phyloP scores from a whole-genome alignment of 2,329 filamentous ascomycete species.

The Aspergillaceae sp. region DNA sequence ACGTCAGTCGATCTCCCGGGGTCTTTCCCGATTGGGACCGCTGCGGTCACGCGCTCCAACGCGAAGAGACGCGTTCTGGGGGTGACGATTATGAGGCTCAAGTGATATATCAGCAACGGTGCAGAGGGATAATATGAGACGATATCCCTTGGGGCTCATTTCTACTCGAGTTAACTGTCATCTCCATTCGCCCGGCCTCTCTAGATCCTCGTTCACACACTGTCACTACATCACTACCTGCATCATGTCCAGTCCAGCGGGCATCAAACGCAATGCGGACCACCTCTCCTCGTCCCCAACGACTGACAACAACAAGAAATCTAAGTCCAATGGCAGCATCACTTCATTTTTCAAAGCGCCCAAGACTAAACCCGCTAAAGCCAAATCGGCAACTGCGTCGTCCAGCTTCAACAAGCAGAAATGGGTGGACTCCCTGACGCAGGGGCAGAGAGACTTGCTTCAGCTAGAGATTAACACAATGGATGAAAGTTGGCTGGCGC shows the following conservation, averaged over 20 bases:
- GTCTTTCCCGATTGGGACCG: neutral
- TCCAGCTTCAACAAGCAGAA: slow-evolving; percentile 75
- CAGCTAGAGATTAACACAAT: slow-evolving; percentile 87
- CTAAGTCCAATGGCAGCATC: slow-evolving; percentile 68
- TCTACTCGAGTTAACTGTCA: neutral
- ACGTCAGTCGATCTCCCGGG: neutral
- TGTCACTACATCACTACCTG: neutral
- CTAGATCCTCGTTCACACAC: neutral
- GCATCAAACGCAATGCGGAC: slow-evolving; percentile 59
- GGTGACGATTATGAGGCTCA: no score
- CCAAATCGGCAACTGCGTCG: slow-evolving; percentile 13
- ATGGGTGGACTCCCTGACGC: slow-evolving; percentile 72
- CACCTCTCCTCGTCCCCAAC: slow-evolving; percentile 29
- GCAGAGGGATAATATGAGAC: no score
- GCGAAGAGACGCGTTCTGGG: neutral
- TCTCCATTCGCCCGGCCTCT: neutral
- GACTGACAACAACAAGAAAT: slow-evolving; percentile 54
- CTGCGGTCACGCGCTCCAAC: neutral
- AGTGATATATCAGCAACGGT: neutral
- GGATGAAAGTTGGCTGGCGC: slow-evolving; percentile 81
- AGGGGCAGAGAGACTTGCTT: slow-evolving; percentile 74
- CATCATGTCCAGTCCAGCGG: slow-evolving; percentile 23
- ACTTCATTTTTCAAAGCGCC: slow-evolving; percentile 79
- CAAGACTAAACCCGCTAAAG: slow-evolving; percentile 37
- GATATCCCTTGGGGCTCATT: no score